Percentiles rank a stretch among this genome's conserved stretches.
These are phyloP conservation scores for Rhizomucor miehei DNA, from an alignment of 371 early-diverging fungal species.

Conservation along the genomic window DNA sequence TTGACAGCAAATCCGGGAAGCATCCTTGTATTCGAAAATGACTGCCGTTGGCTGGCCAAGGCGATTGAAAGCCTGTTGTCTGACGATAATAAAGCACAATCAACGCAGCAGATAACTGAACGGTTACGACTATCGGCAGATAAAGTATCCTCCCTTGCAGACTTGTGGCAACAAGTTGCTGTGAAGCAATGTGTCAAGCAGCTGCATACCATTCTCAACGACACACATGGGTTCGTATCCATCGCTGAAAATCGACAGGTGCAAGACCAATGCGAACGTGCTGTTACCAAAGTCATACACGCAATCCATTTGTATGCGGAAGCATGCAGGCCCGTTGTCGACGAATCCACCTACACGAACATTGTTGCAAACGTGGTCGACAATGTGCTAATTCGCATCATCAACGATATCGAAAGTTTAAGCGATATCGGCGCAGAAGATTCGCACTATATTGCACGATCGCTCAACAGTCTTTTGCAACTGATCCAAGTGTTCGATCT, in stretches of 20 bases:
- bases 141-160: constrained; percentile 20
- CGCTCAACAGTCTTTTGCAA: constrained; percentile 49
- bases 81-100: constrained; percentile 6
- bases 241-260: constrained; percentile 40
- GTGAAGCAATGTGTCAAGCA: constrained; percentile 28
- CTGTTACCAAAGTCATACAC: constrained; percentile 48
- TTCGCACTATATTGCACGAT: constrained; percentile 55
- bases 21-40: constrained; percentile 66
- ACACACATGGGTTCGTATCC: constrained; percentile 53
- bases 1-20: constrained; percentile 48
- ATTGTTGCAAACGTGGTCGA: constrained; percentile 49
- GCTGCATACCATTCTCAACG: constrained; percentile 20
- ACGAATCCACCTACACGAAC: constrained; percentile 21
- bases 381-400: constrained; percentile 40
- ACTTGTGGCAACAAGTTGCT: constrained; percentile 33
- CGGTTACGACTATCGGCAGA: constrained; percentile 6
- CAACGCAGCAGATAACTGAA: constrained; percentile 12
- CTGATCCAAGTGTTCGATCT: constrained; percentile 52
- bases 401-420: constrained; percentile 51
- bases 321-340: constrained; percentile 27
- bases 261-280: constrained; percentile 42
- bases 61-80: constrained; percentile 10
- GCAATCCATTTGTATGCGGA: constrained; percentile 44
- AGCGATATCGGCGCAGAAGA: constrained; percentile 72
- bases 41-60: constrained; percentile 66